A percentile compares a stretch with the other conserved stretches of the same genome.
These are phyloP conservation scores for Russula brevipes DNA, from an alignment of 768 basidiomycete genomes.

Conservation along the genomic window DNA sequence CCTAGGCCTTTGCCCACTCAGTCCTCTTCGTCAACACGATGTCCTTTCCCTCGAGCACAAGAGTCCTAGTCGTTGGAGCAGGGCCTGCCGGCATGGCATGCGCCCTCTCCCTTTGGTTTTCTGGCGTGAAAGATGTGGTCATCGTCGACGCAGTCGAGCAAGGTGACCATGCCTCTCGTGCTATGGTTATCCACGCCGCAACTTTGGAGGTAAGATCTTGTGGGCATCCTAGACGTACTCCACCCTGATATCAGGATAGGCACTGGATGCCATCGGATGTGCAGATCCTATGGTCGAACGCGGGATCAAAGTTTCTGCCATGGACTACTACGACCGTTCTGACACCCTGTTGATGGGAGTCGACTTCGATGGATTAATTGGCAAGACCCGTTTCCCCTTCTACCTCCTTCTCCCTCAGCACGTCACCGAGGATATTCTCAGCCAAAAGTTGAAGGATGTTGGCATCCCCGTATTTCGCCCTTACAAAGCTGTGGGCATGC, in stretches of 20 bases:
- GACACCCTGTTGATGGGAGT: conserved; percentile 29
- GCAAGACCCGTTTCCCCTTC: conserved; percentile 44
- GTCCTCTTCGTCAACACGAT: conserved; percentile 7
- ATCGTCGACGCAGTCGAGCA: conserved; percentile 38
- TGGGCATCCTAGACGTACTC: not conserved
- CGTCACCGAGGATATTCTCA: conserved; percentile 40
- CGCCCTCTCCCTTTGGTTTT: conserved; percentile 42
- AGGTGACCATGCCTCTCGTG: conserved; percentile 40
- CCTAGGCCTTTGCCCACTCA: not conserved
- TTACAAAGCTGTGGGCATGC: conserved; percentile 38
- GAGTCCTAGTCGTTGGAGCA: conserved; percentile 47
- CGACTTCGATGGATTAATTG: conserved; percentile 34
- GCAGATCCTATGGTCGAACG: conserved; percentile 36
- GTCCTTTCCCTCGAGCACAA: conserved; percentile 35
- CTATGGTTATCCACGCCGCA: conserved; percentile 45
- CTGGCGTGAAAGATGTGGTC: conserved; percentile 40
- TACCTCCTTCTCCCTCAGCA: conserved; percentile 41
- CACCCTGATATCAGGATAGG: conserved; percentile 40
- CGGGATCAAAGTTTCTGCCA: conserved; percentile 33
- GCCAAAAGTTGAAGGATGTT: conserved; percentile 31
- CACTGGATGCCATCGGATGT: conserved; percentile 43
- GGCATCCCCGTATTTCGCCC: conserved; percentile 37
- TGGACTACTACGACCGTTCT: conserved; percentile 32
- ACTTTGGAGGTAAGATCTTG: conserved; percentile 43
- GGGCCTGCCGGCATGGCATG: conserved; percentile 46